Conservation (phyloP, 345 rosid species). For the Lumnitzera littorea region DNA sequence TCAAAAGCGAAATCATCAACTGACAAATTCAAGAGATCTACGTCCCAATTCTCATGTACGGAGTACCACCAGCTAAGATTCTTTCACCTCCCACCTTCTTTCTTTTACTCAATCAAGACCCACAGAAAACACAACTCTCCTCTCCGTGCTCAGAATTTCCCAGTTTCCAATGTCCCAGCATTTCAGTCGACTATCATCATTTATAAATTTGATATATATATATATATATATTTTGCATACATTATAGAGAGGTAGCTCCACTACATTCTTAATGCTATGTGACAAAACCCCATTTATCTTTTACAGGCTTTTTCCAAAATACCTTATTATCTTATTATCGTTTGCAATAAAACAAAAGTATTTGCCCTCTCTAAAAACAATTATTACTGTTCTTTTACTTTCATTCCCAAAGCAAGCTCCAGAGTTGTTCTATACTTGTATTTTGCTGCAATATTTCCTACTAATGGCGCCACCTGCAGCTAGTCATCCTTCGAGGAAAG, state of each 20-base stretch:
- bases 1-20: no score
- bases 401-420: neutral
- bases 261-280: no score
- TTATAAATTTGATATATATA: conserved; percentile 5
- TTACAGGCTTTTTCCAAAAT: no score
- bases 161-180: no score
- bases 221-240: no score
- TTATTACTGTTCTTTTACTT: neutral
- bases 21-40: no score
- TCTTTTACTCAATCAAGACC: conserved; percentile 9
- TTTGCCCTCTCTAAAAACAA: neutral
- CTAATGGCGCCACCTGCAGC: conserved; percentile 15
- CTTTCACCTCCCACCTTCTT: conserved; percentile 5
- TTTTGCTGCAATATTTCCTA: conserved; percentile 1
- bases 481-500: conserved; percentile 20
- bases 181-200: neutral
- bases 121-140: neutral
- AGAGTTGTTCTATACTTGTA: no score
- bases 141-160: no score
- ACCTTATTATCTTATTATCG: no score
- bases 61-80: neutral
- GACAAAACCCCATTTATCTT: no score
- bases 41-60: no score
- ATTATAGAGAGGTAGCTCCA: conserved; percentile 22
- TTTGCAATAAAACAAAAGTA: no score